Evolutionary conservation across 345 rosid genomes (phyloP).

Genomic region (Anastatica hierochuntica): DNA sequence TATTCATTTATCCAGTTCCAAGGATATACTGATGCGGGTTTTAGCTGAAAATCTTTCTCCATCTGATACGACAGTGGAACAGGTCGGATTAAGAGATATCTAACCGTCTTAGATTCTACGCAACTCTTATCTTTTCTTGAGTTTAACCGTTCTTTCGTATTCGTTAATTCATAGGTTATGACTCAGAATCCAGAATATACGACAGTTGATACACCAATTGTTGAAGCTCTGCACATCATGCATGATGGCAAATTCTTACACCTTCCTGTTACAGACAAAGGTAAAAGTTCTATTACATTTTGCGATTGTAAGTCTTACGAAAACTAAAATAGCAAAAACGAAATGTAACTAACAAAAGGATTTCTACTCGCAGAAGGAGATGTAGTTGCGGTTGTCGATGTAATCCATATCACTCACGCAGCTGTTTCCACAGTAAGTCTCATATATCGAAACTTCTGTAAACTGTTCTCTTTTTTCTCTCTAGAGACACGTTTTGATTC

Average conservation of each 20-base stretch:
- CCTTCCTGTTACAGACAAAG: slow-evolving; percentile 85
- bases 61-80: slow-evolving; percentile 64
- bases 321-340: not conserved
- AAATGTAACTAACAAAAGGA: slow-evolving; percentile 15
- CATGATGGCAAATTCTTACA: slow-evolving; percentile 97
- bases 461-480: not conserved
- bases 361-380: slow-evolving; percentile 58
- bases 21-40: slow-evolving; percentile 96
- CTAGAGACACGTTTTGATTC: not conserved
- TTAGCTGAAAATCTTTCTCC: slow-evolving; percentile 72
- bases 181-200: slow-evolving; percentile 96
- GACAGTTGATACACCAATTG: slow-evolving; percentile 76
- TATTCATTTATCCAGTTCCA: slow-evolving; percentile 48
- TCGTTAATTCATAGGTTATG: slow-evolving; percentile 59
- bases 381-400: slow-evolving; percentile 77
- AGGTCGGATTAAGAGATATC: slow-evolving; percentile 36
- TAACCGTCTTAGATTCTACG: not conserved
- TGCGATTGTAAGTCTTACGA: slow-evolving; percentile 1
- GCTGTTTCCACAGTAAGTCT: slow-evolving; percentile 87
- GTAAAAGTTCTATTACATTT: slow-evolving; percentile 25
- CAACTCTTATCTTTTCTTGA: not conserved
- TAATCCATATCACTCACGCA: slow-evolving; percentile 84
- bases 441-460: not conserved
- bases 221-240: slow-evolving; percentile 92
- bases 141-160: not conserved